phyloP scores from a whole-genome alignment of 768 basidiomycete species.

The Naematelia aurantialba region DNA sequence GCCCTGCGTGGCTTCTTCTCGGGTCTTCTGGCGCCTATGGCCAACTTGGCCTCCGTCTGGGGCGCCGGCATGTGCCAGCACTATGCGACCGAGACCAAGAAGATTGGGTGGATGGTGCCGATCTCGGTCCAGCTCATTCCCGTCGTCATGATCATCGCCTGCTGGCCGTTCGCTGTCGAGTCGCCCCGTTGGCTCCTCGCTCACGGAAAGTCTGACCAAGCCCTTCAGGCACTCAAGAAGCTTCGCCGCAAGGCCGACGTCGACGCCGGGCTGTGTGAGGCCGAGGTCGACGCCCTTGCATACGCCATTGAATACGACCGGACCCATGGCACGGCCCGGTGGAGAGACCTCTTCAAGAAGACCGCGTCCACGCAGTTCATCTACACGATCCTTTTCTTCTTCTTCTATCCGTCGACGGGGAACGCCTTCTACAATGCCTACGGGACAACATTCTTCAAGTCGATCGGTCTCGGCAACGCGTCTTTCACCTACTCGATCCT shows the following conservation, averaged over 20 bases:
- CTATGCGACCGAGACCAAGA: background rate
- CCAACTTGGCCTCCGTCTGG: slow-evolving; percentile 4
- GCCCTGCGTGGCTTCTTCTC: slow-evolving; percentile 10
- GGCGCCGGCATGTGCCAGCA: slow-evolving; percentile 3
- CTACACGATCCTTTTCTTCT: slow-evolving; percentile 8
- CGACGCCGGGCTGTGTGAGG: slow-evolving; percentile 4
- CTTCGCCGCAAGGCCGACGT: slow-evolving; percentile 10
- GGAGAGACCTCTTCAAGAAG: slow-evolving; percentile 10
- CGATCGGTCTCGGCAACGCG: slow-evolving; percentile 11
- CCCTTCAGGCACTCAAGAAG: background rate
- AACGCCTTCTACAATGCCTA: background rate
- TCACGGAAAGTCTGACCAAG: slow-evolving; percentile 7
- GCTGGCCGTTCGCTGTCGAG: slow-evolving; percentile 9
- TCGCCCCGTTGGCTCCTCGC: slow-evolving; percentile 22
- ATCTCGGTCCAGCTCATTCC: slow-evolving; percentile 8
- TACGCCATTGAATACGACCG: slow-evolving; percentile 52
- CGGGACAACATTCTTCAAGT: slow-evolving; percentile 8
- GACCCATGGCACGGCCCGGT: slow-evolving; percentile 9
- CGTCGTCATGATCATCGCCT: background rate
- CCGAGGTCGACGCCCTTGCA: slow-evolving; percentile 47
- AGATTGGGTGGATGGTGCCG: slow-evolving; percentile 12
- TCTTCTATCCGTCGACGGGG: slow-evolving; percentile 5
- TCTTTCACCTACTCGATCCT: slow-evolving; percentile 18
- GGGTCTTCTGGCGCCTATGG: slow-evolving; percentile 1
- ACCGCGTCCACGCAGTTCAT: slow-evolving; percentile 3